Evolutionary conservation across 78 protist species (phyloP).

Genomic region (Abeoforma whisleri): DNA sequence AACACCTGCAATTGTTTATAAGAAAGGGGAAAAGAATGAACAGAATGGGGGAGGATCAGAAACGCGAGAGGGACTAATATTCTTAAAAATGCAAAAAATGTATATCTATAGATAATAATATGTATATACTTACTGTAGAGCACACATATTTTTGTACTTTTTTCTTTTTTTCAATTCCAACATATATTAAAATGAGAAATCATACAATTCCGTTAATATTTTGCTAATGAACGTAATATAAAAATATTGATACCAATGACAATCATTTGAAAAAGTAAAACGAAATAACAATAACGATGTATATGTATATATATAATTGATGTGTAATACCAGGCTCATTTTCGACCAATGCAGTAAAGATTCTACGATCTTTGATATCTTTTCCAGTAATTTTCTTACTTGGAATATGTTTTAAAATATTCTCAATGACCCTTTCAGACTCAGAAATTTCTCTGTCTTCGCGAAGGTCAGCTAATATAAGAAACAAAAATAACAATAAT

Average conservation of each 20-base stretch:
- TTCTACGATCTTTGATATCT: conserved; percentile 2
- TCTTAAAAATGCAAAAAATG: too few species aligned
- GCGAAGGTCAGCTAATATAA: too few species aligned
- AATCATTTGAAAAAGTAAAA: too few species aligned
- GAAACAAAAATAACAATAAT: too few species aligned
- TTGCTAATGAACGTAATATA: not conserved
- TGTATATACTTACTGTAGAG: too few species aligned
- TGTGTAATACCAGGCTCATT: conserved; percentile 45
- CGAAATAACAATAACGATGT: not conserved
- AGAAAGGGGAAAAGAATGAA: not conserved
- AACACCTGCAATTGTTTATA: conserved; percentile 9
- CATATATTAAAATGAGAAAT: too few species aligned
- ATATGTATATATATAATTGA: too few species aligned
- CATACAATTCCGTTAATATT: too few species aligned
- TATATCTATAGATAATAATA: too few species aligned
- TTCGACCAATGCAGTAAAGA: conserved; percentile 39
- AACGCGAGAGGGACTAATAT: not conserved
- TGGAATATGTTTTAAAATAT: not conserved
- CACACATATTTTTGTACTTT: too few species aligned
- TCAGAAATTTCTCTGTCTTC: not conserved
- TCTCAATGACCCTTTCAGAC: not conserved
- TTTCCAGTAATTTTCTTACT: conserved; percentile 3
- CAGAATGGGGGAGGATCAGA: not conserved
- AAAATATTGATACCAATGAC: not conserved
- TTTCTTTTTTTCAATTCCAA: too few species aligned